These are phyloP conservation scores for Penicillium sp. DNA, from an alignment of 2,329 filamentous ascomycete genomes.

Conservation along the genomic window DNA sequence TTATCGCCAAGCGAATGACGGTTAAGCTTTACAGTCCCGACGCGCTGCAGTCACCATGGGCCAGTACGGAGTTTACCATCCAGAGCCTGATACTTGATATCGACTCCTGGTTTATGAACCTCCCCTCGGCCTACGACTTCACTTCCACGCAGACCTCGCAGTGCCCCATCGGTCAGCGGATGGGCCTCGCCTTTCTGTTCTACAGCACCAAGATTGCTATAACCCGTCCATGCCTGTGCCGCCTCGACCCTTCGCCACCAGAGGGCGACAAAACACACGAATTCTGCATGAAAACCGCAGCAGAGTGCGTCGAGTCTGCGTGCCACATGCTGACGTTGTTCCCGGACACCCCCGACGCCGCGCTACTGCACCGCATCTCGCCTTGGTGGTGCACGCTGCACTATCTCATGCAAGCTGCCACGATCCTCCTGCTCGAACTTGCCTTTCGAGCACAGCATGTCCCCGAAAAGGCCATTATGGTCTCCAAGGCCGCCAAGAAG, in stretches of 20 bases:
- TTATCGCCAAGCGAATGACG: slow-evolving; percentile 39
- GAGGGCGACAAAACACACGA: slow-evolving; percentile 35
- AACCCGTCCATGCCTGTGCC: slow-evolving; percentile 45
- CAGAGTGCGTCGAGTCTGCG: slow-evolving; percentile 44
- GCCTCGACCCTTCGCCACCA: slow-evolving; percentile 34
- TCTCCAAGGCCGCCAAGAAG: slow-evolving; percentile 37
- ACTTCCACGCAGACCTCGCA: slow-evolving; percentile 38
- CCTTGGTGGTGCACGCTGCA: slow-evolving; percentile 49
- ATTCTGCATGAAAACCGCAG: slow-evolving; percentile 40
- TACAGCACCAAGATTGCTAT: slow-evolving; percentile 46
- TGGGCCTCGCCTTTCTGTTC: slow-evolving; percentile 43
- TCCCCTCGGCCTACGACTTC: slow-evolving; percentile 42
- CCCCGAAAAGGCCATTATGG: slow-evolving; percentile 39
- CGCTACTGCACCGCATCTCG: slow-evolving; percentile 37
- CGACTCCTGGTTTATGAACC: slow-evolving; percentile 41
- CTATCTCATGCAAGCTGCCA: slow-evolving; percentile 46
- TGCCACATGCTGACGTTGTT: slow-evolving; percentile 42
- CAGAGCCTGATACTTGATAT: slow-evolving; percentile 38
- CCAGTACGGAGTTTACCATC: slow-evolving; percentile 40
- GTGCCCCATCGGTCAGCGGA: slow-evolving; percentile 35
- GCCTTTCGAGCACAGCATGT: slow-evolving; percentile 44
- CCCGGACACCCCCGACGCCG: slow-evolving; percentile 39
- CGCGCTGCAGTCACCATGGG: slow-evolving; percentile 36
- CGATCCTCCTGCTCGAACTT: slow-evolving; percentile 45
- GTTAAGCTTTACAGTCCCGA: slow-evolving; percentile 42